phyloP scores from a whole-genome alignment of 148 eudicot species.

The Rhododendron henanense region DNA sequence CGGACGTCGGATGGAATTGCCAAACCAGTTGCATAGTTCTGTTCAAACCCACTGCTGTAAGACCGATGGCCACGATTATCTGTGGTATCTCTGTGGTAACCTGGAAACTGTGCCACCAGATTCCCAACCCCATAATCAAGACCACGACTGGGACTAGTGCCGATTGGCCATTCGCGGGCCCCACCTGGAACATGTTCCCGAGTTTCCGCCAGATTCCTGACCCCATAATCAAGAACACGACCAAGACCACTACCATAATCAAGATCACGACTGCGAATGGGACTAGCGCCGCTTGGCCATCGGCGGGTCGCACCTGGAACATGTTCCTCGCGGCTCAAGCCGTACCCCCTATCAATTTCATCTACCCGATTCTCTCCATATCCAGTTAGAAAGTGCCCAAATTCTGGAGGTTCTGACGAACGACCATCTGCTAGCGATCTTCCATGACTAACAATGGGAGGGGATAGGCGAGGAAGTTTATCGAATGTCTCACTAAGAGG shows the following conservation, averaged over 20 bases:
- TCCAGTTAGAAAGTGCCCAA: constrained; percentile 10
- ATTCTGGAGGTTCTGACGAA: neutral
- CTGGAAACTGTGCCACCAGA: constrained; percentile 3
- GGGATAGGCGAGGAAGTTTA: constrained; percentile 21
- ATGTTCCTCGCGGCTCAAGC: constrained; percentile 11
- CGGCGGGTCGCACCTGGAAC: constrained; percentile 12
- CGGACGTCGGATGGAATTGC: neutral
- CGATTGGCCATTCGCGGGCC: neutral
- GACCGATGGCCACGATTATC: constrained; percentile 20
- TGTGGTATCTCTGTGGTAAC: constrained; percentile 13
- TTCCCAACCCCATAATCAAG: constrained; percentile 14
- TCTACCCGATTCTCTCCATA: constrained; percentile 8
- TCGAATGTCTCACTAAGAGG: neutral
- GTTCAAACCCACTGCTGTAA: constrained; percentile 9
- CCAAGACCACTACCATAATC: neutral
- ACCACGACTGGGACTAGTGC: neutral
- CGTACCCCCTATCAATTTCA: constrained; percentile 12
- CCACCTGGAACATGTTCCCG: constrained; percentile 5
- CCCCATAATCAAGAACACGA: neutral
- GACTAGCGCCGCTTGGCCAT: neutral
- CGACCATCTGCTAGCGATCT: neutral
- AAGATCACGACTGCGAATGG: neutral
- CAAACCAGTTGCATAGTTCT: constrained; percentile 1
- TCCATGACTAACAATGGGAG: constrained; percentile 12
- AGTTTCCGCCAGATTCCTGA: neutral